phyloP scores from a whole-genome alignment of 495 filamentous ascomycete species.

The Aspergillus leporis region DNA sequence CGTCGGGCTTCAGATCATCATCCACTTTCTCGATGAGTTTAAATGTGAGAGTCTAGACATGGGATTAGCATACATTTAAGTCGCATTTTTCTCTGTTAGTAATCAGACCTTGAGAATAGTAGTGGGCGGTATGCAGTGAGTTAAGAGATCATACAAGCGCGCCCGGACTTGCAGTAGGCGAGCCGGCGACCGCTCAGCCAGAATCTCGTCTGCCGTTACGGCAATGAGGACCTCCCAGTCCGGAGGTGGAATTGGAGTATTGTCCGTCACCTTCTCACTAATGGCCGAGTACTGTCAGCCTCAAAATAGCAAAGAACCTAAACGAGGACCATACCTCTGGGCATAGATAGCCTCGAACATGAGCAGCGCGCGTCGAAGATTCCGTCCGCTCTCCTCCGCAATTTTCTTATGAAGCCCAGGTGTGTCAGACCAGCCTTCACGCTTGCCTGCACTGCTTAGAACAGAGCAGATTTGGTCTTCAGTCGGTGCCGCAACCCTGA shows the following conservation, averaged over 20 bases:
- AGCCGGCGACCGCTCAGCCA: slow-evolving; percentile 85
- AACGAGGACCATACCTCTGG: slow-evolving; percentile 70
- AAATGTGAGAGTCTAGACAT: slow-evolving; percentile 72
- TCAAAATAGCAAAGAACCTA: background rate
- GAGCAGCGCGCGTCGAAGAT: slow-evolving; percentile 82
- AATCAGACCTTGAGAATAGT: slow-evolving; percentile 76
- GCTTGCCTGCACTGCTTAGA: slow-evolving; percentile 69
- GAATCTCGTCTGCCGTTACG: slow-evolving; percentile 86
- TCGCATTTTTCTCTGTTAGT: background rate
- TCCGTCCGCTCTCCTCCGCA: slow-evolving; percentile 88
- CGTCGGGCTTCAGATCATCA: slow-evolving; percentile 83
- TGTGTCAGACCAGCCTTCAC: slow-evolving; percentile 72
- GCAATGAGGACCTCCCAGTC: slow-evolving; percentile 93
- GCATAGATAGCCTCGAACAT: slow-evolving; percentile 98
- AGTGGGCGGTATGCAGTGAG: slow-evolving; percentile 94
- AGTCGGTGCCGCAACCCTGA: slow-evolving; percentile 88
- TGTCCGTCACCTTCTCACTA: slow-evolving; percentile 89
- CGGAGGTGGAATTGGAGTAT: slow-evolving; percentile 84
- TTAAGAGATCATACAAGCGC: slow-evolving; percentile 92
- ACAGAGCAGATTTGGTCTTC: slow-evolving; percentile 80
- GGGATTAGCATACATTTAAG: slow-evolving; percentile 6
- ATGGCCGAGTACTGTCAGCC: slow-evolving; percentile 18
- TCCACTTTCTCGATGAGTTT: slow-evolving; percentile 86
- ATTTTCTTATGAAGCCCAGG: slow-evolving; percentile 76
- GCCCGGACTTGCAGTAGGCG: slow-evolving; percentile 82